phyloP scores from a whole-genome alignment of 2,329 filamentous ascomycete species.

The Epichloe festucae region DNA sequence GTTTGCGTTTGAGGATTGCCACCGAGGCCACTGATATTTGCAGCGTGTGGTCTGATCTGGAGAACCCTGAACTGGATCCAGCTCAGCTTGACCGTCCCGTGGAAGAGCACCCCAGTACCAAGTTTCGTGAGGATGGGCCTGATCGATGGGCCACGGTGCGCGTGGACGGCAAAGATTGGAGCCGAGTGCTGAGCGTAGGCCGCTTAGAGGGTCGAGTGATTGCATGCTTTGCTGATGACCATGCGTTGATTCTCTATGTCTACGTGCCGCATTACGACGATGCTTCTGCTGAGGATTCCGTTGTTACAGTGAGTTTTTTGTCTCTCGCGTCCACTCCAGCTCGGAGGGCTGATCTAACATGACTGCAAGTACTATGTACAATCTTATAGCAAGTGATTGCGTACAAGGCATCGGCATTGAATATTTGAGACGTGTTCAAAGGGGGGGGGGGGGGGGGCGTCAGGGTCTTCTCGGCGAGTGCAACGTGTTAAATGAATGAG shows the following conservation, averaged over 20 bases:
- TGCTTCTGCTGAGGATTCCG: slow-evolving; percentile 51
- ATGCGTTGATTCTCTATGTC: slow-evolving; percentile 72
- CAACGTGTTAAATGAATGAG: background rate
- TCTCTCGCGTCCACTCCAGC: background rate
- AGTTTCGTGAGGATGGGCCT: slow-evolving; percentile 63
- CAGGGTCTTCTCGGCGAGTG: background rate
- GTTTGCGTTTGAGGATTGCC: slow-evolving; percentile 62
- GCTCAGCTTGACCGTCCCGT: slow-evolving; percentile 58
- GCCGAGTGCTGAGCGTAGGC: slow-evolving; percentile 82
- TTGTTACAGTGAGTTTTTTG: slow-evolving; percentile 51
- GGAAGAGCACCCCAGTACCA: slow-evolving; percentile 68
- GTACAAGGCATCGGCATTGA: background rate
- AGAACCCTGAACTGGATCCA: slow-evolving; percentile 79
- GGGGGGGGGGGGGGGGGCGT: background rate
- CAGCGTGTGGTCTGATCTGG: slow-evolving; percentile 72
- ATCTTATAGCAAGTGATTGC: slow-evolving; percentile 23
- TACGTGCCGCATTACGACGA: slow-evolving; percentile 63
- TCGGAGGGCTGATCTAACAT: slow-evolving; percentile 11
- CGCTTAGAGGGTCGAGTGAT: slow-evolving; percentile 82
- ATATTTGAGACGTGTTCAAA: background rate
- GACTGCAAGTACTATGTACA: slow-evolving; percentile 28
- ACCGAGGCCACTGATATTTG: slow-evolving; percentile 78
- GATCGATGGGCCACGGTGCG: slow-evolving; percentile 79
- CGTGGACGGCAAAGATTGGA: slow-evolving; percentile 92
- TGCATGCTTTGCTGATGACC: slow-evolving; percentile 74